Evolutionary conservation across 345 rosid species (phyloP), one percentile per base, ranked within the genome.

Genomic region (Moringa oleifera): DNA sequence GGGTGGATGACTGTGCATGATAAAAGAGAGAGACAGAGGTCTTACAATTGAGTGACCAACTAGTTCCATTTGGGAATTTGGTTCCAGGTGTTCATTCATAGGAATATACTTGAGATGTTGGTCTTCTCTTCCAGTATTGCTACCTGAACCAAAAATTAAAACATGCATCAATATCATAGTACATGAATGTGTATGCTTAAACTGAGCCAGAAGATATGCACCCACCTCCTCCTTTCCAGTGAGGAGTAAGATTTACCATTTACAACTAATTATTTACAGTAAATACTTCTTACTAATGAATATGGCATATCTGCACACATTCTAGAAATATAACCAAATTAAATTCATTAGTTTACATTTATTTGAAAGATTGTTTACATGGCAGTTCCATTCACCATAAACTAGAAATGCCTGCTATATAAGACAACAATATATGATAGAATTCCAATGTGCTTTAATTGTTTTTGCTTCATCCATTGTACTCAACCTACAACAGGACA

Each of bases 31-130:
- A 28, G 69, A 65, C 60, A 61, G 59, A 67, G 23, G 21, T 37
- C 80, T 67, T 71, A 85, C 91, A 69, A 85, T 77, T 25, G 91
- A 83, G 76, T 81, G 91, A 55, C 91, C 88, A n/a, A 79, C 86
- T 51, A 80, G 81, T 75, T 83, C 88, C 82, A 73, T 76, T 37
- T 80, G 80, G 33, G 83, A 76, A 72, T 74, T 77, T 13, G 71
- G 71, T 57, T 76, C 85, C 61, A 65, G 62, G 57, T 71, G 75
- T 66, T 70, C 80, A 16, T 55, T 73, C 64, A 68, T 64, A 4
- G 71, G 16, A 62, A 57, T 31, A 59, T 64, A 71, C 51, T 77
- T 65, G 46, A 54, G 71, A 53, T 71, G 64, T 66, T 23, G 63
- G 5, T 31, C 58, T 25, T 66, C 83, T 54, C 58, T 76, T 58